Evolutionary conservation across 2,329 filamentous ascomycete species (phyloP).

Genomic region (Aspergillus oerlinghausenensis): DNA sequence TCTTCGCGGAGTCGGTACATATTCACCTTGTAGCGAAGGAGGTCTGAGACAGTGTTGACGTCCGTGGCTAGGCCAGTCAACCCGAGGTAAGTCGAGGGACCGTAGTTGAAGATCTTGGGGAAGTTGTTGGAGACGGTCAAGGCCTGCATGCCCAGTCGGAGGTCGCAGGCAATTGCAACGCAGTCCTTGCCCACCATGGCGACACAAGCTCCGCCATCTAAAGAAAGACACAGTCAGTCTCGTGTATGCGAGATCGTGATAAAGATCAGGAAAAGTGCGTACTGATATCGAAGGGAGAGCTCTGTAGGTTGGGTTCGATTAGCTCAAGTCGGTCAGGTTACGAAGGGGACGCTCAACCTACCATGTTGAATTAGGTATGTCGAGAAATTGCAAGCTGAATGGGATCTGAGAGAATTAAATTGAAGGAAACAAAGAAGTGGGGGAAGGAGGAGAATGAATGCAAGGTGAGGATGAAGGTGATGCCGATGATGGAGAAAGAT

Average conservation of each 20-base stretch:
- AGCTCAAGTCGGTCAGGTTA: conserved; percentile 25
- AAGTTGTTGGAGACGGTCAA: conserved; percentile 98
- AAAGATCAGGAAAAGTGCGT: conserved; percentile 33
- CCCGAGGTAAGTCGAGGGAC: conserved; percentile 82
- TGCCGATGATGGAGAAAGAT: conserved; percentile 16
- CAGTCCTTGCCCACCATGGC: conserved; percentile 99
- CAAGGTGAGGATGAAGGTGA: conserved; percentile 6
- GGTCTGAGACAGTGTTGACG: conserved; percentile 87
- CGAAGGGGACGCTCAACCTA: conserved; percentile 17
- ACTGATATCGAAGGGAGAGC: conserved; percentile 96
- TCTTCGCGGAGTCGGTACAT: conserved; percentile 99
- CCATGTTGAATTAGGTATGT: conserved; percentile 15
- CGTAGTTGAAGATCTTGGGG: conserved; percentile 98
- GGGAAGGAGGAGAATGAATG: conserved; percentile 1
- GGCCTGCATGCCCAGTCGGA: conserved; percentile 92
- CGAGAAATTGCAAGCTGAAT: neutral
- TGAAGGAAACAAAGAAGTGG: neutral
- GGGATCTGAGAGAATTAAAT: neutral
- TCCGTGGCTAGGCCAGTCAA: conserved; percentile 96
- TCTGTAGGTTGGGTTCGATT: conserved; percentile 49
- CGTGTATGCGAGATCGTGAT: conserved; percentile 1
- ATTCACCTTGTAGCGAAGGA: conserved; percentile 99
- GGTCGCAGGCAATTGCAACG: conserved; percentile 97
- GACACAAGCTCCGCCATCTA: conserved; percentile 86
- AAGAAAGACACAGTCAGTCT: conserved; percentile 4